Percentiles rank a stretch among this genome's conserved stretches.
These are phyloP conservation scores for Glycyrrhiza uralensis DNA, from an alignment of 306 rosid species.

Conservation along the genomic window DNA sequence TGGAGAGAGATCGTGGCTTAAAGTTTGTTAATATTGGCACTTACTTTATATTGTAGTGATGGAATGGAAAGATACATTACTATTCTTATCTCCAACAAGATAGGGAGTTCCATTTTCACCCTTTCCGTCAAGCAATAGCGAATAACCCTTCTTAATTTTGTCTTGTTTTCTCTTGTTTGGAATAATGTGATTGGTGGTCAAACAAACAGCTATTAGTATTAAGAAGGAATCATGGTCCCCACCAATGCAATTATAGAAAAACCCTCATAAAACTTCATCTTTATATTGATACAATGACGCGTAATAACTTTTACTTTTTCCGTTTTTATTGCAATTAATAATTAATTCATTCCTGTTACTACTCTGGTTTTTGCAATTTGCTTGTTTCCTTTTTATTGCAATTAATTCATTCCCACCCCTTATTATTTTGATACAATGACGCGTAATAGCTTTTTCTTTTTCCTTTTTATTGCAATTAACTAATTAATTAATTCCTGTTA, in stretches of 20 bases:
- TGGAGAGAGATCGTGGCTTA: too few species aligned
- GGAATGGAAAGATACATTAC: neutral
- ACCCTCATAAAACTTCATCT: neutral
- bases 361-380: too few species aligned
- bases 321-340: too few species aligned
- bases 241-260: neutral
- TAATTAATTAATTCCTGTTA: too few species aligned
- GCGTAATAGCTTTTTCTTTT: neutral
- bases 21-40: neutral
- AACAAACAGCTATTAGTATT: slow-evolving; percentile 5
- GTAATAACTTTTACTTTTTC: neutral
- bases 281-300: neutral
- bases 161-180: neutral
- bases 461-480: neutral
- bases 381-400: too few species aligned
- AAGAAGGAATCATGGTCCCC: slow-evolving; percentile 20
- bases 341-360: too few species aligned
- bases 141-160: neutral
- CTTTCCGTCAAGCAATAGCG: neutral
- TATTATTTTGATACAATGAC: neutral
- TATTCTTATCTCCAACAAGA: neutral
- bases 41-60: neutral
- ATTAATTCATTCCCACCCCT: too few species aligned
- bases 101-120: slow-evolving; percentile 16
- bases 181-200: slow-evolving; percentile 25